Base-by-base conservation (phyloP, 78 protist species). In the Dictyostelium firmibasis region DNA sequence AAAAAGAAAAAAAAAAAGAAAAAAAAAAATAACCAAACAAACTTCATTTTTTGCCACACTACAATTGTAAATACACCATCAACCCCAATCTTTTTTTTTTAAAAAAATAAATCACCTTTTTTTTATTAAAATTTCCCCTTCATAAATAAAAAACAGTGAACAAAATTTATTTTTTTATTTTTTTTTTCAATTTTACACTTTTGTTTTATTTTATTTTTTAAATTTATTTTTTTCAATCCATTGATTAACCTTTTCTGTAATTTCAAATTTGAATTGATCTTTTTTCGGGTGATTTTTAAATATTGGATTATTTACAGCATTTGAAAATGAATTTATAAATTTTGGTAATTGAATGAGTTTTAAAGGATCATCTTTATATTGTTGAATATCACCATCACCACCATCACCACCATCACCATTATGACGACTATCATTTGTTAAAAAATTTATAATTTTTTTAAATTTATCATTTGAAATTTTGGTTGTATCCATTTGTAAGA, bases 291-390 rank as follows among this genome's bases (percentile, higher is more conserved):
- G 29, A 33, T 57, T n/a, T 53, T 78, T 85, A 44, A 92, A 53
- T 18, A 67, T 14, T 53, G 91, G 86, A 29, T 84, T 85, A n/a
- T 83, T 69, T 38, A 74, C 79, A 9, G 92, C 96, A 35, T 92
- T 92, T 4, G 91, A n/a, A 53, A 92, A 92, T 38, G 96, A 77
- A 10, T 57, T 41, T 16, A 92, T 92, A 33, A 92, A 92, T 50
- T 92, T 81, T 35, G 96, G 96, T 25, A 84, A 16, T 36, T 29
- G 36, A 13, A 92, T 57, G 1, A 92, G 27, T 11, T 50, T 41
- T 2, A 92, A 11, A 13, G 85, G 76, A 36, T 92, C 53, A 6
- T 75, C 43, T 41, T 44, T 74, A 20, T 50, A 92, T 13, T 67
- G 20, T 75, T 83, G 35, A 9, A 92, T 53, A 7, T 18, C n/a